These are phyloP conservation scores for Fusarium sp. DNA, from an alignment of 2,329 filamentous ascomycete species.

Conservation along the genomic window DNA sequence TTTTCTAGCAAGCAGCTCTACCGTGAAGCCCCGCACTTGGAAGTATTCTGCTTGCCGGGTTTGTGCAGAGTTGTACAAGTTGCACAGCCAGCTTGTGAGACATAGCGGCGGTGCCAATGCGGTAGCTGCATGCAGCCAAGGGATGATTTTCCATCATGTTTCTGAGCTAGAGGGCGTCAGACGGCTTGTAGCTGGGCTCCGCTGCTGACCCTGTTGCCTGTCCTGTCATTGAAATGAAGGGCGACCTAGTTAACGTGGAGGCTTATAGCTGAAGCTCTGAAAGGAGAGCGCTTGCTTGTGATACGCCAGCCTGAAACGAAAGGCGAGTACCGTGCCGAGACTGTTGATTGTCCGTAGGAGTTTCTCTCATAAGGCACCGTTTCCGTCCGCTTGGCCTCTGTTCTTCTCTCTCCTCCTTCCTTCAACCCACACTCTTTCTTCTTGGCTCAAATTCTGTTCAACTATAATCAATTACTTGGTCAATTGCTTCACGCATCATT, in stretches of 20 bases:
- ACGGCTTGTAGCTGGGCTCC: slow-evolving; percentile 30
- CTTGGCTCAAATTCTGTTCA: not conserved
- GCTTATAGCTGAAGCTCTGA: slow-evolving; percentile 25
- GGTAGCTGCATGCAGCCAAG: slow-evolving; percentile 7
- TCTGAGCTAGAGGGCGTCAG: slow-evolving; percentile 24
- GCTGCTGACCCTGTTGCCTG: slow-evolving; percentile 30
- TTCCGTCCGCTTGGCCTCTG: slow-evolving; percentile 1
- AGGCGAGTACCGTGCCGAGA: slow-evolving; percentile 22
- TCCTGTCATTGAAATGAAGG: slow-evolving; percentile 42
- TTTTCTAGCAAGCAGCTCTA: not conserved
- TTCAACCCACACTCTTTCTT: not conserved
- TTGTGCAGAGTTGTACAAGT: slow-evolving; percentile 24
- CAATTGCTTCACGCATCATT: slow-evolving; percentile 1
- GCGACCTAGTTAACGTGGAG: slow-evolving; percentile 18
- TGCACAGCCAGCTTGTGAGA: slow-evolving; percentile 36
- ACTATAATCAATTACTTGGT: not conserved
- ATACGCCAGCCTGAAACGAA: slow-evolving; percentile 21
- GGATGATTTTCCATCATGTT: not conserved
- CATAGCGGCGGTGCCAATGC: slow-evolving; percentile 1
- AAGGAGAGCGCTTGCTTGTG: slow-evolving; percentile 5
- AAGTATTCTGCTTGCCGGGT: not conserved
- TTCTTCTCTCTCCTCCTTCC: not conserved
- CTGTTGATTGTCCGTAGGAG: slow-evolving; percentile 10
- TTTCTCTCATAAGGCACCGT: slow-evolving; percentile 22
- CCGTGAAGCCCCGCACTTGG: slow-evolving; percentile 2